Evolutionary conservation across 1,284 basidiomycete genomes (phyloP), one percentile per base, ranked within the genome.

Genomic region (Apiotrichum brassicae): DNA sequence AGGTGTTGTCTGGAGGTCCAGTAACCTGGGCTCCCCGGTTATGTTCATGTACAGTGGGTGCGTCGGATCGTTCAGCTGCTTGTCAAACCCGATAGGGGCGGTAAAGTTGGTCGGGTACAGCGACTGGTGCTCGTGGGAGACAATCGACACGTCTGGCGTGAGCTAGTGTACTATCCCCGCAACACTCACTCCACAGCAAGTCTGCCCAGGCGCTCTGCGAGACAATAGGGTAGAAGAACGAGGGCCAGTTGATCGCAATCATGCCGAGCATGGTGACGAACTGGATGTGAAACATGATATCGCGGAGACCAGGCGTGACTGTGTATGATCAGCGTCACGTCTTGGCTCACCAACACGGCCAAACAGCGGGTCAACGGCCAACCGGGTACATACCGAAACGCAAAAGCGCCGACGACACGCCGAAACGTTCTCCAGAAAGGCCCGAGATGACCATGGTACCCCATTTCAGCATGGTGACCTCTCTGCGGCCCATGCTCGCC

Each of bases 191-290:
- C 74, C 87, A 92, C 33, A 84, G 76, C 44, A 97, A 78, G 22
- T 83, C 85, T 16, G 90, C 81, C 91, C 91, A 97, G 0, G 88
- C 83, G 6, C 87, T 84, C 66, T 87, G 85, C 6, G 84, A 81
- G 35, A 94, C 77, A 41, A 94, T 77, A 14, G 92, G 88, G 72
- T 95, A 97, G 51, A 86, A 80, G 71, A 93, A 97, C 13, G 79
- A 76, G 1, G 94, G 93, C 93, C 93, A 98, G 64, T 88, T 79
- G 24, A 97, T 90, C 24, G 90, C 87, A 43, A 97, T 82, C 87
- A 95, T 94, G 23, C 83, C 84, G 20, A 97, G 75, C 41, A 84
- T 80, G 5, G 76, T 74, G 52, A 76, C 75, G 60, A 76, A 97
- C 62, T 97, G 92, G 0, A 91, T 86, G 64, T 94, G 90, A 64